A percentile compares a stretch with the other conserved stretches of the same genome.
phyloP scores from a whole-genome alignment of 306 rosid genomes.

The Abrus precatorius region DNA sequence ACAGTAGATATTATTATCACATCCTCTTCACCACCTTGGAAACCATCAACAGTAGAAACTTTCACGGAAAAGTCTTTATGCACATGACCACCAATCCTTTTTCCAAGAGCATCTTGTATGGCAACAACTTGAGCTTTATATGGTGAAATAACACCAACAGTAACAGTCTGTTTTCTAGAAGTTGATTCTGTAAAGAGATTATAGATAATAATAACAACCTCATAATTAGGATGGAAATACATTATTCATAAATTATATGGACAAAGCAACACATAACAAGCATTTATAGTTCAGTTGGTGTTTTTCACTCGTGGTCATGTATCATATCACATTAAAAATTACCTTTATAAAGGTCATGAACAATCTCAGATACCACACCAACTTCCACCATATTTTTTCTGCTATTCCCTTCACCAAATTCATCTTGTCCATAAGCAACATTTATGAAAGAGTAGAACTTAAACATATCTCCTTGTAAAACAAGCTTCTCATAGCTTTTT shows the following conservation, averaged over 20 bases:
- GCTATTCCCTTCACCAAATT: conserved; percentile 45
- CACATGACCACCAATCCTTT: conserved; percentile 39
- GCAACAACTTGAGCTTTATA: conserved; percentile 73
- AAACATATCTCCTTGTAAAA: conserved; percentile 52
- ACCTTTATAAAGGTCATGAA: conserved; percentile 50
- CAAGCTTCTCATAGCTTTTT: conserved; percentile 44
- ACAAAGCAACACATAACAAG: conserved; percentile 33
- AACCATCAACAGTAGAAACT: conserved; percentile 73
- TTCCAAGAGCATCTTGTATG: conserved; percentile 59
- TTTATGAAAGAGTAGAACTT: conserved; percentile 56
- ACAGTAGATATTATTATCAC: conserved; percentile 62
- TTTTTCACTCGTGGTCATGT: not conserved
- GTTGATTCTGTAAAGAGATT: conserved; percentile 48
- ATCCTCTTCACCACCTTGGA: conserved; percentile 79
- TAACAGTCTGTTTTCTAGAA: conserved; percentile 50
- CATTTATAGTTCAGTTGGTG: conserved; percentile 28
- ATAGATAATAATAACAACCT: conserved; percentile 8
- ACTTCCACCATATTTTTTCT: conserved; percentile 56
- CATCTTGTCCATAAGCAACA: conserved; percentile 54
- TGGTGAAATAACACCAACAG: conserved; percentile 74
- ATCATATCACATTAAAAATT: conserved; percentile 33
- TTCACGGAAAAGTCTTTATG: conserved; percentile 49
- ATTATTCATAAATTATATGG: not conserved
- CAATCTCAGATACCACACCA: conserved; percentile 52
- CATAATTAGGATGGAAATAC: not conserved